These are phyloP conservation scores for Ajuga chamaepitys DNA, from an alignment of 257 asterid species.

Conservation along the genomic window DNA sequence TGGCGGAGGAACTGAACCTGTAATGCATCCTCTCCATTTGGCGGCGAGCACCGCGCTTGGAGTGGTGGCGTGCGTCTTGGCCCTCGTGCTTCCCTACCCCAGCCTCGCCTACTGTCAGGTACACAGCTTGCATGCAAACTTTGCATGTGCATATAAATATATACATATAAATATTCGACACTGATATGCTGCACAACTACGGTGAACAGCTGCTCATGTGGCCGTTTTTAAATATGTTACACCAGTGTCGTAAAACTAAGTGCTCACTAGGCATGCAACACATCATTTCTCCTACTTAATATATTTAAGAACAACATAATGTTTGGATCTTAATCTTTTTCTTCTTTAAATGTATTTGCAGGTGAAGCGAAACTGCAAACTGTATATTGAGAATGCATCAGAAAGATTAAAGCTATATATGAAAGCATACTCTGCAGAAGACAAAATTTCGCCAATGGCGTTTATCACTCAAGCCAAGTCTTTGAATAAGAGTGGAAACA, in stretches of 20 bases:
- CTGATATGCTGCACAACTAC: too few relatives aligned
- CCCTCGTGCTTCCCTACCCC: constrained; percentile 66
- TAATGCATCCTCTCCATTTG: constrained; percentile 66
- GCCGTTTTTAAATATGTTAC: too few relatives aligned
- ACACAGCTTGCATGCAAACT: constrained; percentile 14
- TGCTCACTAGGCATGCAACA: too few relatives aligned
- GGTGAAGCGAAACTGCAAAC: constrained; percentile 60
- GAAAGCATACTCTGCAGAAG: constrained; percentile 63
- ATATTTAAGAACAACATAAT: neutral
- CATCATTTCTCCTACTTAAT: neutral
- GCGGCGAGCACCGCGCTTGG: constrained; percentile 82
- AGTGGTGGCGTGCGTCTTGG: constrained; percentile 55
- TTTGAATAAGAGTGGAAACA: constrained; percentile 35
- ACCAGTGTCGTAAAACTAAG: too few relatives aligned
- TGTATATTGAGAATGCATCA: constrained; percentile 50
- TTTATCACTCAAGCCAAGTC: constrained; percentile 53
- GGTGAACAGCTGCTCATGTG: too few relatives aligned
- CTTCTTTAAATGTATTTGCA: constrained; percentile 15
- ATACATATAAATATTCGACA: too few relatives aligned
- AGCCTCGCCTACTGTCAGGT: constrained; percentile 63
- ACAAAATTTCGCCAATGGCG: constrained; percentile 34
- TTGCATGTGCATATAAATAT: too few relatives aligned
- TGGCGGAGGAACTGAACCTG: constrained; percentile 40
- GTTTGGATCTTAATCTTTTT: neutral
- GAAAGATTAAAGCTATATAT: constrained; percentile 45